These are phyloP conservation scores for Ophiostoma quercus DNA, from an alignment of 2,329 filamentous ascomycete species.

Conservation along the genomic window DNA sequence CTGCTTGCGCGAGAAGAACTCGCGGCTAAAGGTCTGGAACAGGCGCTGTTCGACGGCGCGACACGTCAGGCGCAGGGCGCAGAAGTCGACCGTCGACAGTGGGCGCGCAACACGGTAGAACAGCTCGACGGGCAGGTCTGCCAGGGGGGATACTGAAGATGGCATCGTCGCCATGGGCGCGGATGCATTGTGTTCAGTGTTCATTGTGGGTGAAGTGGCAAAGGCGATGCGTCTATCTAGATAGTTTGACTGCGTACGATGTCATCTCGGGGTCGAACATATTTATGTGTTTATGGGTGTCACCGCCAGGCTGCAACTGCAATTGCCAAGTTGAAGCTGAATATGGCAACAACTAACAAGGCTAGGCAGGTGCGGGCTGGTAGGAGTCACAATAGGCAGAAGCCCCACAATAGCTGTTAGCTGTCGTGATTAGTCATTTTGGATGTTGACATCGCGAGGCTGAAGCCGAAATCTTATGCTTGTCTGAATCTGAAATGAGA, in stretches of 20 bases:
- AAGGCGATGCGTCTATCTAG: not conserved
- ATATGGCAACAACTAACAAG: no score
- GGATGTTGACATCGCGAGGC: no score
- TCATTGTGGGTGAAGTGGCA: not conserved
- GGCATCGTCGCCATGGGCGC: not conserved
- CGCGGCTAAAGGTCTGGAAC: constrained; percentile 51
- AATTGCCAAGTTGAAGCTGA: no score
- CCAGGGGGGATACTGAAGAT: constrained; percentile 17
- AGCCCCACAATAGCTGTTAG: not conserved
- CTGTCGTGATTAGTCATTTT: not conserved
- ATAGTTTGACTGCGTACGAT: not conserved
- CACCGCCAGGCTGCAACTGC: no score
- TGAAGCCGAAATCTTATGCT: no score
- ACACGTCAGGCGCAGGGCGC: constrained; percentile 51
- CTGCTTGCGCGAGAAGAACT: constrained; percentile 62
- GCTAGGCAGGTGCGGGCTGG: not conserved
- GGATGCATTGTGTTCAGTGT: not conserved
- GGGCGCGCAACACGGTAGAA: constrained; percentile 49
- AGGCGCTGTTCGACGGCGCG: constrained; percentile 49
- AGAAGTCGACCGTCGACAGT: constrained; percentile 53
- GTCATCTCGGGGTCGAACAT: not conserved
- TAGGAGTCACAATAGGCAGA: not conserved
- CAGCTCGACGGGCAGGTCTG: constrained; percentile 52
- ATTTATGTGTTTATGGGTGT: not conserved
- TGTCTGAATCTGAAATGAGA: no score